A percentile compares a stretch with the other conserved stretches of the same genome.
Evolutionary conservation across 192 early-diverging fungal genomes (phyloP).

Genomic region (Dispira parvispora): DNA sequence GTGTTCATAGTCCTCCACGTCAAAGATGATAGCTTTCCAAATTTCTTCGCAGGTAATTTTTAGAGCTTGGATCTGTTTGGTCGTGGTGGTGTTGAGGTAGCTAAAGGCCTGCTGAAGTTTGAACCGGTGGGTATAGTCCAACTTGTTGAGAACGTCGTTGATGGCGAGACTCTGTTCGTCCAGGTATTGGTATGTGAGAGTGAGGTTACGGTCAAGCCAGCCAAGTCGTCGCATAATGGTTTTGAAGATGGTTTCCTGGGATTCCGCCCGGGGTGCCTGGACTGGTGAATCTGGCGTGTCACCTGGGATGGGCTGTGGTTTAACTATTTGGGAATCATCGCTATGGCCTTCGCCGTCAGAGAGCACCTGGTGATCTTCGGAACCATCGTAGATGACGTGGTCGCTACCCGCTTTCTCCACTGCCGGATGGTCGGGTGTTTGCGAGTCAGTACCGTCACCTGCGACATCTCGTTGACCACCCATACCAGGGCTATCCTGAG

Average conservation of each 20-base stretch:
- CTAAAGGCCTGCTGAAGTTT: conserved; percentile 42
- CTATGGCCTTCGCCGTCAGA: neutral
- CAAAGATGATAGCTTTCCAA: conserved; percentile 30
- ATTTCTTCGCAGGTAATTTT: conserved; percentile 24
- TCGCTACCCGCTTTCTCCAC: neutral
- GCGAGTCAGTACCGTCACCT: neutral
- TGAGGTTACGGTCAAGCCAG: conserved; percentile 64
- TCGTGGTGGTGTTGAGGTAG: conserved; percentile 49
- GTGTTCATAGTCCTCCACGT: conserved; percentile 30
- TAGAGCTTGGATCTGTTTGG: conserved; percentile 42
- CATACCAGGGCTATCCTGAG: neutral
- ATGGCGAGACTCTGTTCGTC: conserved; percentile 61
- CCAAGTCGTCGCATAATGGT: conserved; percentile 75
- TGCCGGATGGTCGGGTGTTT: neutral
- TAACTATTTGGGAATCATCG: neutral
- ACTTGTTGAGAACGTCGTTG: conserved; percentile 39
- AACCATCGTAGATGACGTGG: neutral
- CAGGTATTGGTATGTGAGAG: conserved; percentile 50
- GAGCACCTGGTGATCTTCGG: neutral
- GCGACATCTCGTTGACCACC: neutral
- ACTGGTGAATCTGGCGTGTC: conserved; percentile 5
- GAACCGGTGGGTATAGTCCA: conserved; percentile 39
- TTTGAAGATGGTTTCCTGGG: conserved; percentile 78
- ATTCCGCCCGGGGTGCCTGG: conserved; percentile 14
- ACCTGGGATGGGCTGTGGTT: neutral